Evolutionary conservation across 441 rosid species (phyloP).

Genomic region (Brassica balearica): DNA sequence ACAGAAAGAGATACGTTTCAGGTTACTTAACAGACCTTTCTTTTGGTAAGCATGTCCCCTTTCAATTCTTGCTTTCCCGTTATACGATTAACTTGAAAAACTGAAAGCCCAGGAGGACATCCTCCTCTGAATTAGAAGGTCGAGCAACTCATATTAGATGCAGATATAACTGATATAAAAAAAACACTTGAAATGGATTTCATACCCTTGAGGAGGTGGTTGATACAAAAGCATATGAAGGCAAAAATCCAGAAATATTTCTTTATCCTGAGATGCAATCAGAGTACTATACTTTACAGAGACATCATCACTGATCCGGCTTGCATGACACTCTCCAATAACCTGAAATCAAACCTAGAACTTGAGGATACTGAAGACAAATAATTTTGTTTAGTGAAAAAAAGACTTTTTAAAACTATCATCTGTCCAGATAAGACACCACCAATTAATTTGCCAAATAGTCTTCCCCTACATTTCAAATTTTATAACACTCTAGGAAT

Average conservation of each 20-base stretch:
- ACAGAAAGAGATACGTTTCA: conserved; percentile 21
- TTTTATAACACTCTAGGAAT: conserved; percentile 3
- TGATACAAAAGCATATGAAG: conserved; percentile 77
- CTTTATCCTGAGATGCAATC: conserved; percentile 61
- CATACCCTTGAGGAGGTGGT: conserved; percentile 79
- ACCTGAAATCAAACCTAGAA: conserved; percentile 59
- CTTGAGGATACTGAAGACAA: neutral
- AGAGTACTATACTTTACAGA: conserved; percentile 68
- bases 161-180: neutral
- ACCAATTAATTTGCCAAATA: conserved; percentile 9
- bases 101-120: conserved; percentile 86
- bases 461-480: conserved; percentile 8
- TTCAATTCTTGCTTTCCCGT: conserved; percentile 74
- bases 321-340: conserved; percentile 90
- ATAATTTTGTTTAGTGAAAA: neutral
- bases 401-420: neutral
- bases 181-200: conserved; percentile 28
- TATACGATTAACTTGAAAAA: conserved; percentile 74
- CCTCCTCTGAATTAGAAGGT: conserved; percentile 69
- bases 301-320: conserved; percentile 62
- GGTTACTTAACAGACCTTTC: conserved; percentile 64
- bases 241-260: conserved; percentile 82
- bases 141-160: conserved; percentile 35
- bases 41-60: conserved; percentile 66
- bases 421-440: neutral